phyloP scores from a whole-genome alignment of 495 filamentous ascomycete species.

The Podospora tetraspora region DNA sequence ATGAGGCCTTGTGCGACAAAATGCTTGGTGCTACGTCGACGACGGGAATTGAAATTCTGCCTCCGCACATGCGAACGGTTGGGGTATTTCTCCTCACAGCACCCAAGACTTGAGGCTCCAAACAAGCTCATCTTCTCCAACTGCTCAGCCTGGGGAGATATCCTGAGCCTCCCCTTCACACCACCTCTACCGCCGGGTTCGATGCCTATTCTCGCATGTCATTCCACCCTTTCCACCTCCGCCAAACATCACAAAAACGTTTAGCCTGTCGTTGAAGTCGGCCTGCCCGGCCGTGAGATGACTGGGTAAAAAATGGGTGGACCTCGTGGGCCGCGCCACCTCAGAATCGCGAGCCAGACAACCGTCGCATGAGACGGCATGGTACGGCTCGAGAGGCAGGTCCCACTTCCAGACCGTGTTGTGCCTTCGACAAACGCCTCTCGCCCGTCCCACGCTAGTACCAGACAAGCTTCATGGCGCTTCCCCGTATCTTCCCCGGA shows the following conservation, averaged over 20 bases:
- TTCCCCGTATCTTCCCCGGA: not conserved
- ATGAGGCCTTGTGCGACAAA: not conserved
- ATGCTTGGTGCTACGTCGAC: not conserved
- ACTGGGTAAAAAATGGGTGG: constrained; percentile 13
- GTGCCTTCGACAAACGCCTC: constrained; percentile 1
- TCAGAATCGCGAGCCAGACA: constrained; percentile 4
- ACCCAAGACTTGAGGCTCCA: not conserved
- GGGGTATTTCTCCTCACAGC: not conserved
- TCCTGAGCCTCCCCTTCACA: not conserved
- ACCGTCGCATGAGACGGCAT: constrained; percentile 1
- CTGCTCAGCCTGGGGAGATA: not conserved
- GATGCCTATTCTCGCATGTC: not conserved
- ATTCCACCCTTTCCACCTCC: constrained; percentile 6
- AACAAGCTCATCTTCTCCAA: not conserved
- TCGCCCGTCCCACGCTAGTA: not conserved
- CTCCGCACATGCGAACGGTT: not conserved
- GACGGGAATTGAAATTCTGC: not conserved
- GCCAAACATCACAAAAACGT: not conserved
- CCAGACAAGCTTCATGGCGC: not conserved
- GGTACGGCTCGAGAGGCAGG: constrained; percentile 13
- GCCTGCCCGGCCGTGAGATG: constrained; percentile 15
- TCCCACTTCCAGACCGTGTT: constrained; percentile 12
- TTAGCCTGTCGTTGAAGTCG: constrained; percentile 18
- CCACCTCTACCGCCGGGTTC: not conserved
- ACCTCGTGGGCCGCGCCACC: constrained; percentile 10